Evolutionary conservation across 73 alveolate species (phyloP).

Genomic region (Stentor roeselii): DNA sequence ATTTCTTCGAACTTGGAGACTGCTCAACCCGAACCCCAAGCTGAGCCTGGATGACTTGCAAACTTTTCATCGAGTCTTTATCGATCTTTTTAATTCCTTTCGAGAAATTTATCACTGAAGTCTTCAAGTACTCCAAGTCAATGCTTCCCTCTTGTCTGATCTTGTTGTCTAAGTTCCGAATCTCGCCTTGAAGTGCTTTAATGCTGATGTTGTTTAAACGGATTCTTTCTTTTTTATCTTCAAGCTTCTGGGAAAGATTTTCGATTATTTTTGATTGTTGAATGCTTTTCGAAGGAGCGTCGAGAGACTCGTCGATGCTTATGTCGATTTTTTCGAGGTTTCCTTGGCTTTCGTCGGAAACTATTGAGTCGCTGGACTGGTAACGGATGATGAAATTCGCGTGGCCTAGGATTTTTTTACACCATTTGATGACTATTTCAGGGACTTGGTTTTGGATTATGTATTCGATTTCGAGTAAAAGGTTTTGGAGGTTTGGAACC

Average conservation of each 20-base stretch:
- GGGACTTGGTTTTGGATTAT: background rate
- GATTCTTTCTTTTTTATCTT: background rate
- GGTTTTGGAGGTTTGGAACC: background rate
- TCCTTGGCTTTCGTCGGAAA: background rate
- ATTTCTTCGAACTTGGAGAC: background rate
- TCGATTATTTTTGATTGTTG: background rate
- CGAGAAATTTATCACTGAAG: background rate
- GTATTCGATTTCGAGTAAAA: background rate
- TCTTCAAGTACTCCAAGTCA: background rate
- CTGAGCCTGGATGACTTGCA: background rate
- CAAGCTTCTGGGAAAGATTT: background rate
- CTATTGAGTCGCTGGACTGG: background rate
- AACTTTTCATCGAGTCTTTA: background rate
- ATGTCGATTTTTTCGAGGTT: background rate
- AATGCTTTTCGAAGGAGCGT: background rate
- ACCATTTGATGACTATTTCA: background rate
- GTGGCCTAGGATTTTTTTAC: background rate
- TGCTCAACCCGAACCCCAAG: background rate
- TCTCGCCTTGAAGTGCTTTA: background rate
- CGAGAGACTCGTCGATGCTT: background rate
- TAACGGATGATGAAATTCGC: background rate
- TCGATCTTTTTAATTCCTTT: background rate
- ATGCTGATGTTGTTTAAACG: background rate
- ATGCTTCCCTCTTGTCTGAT: background rate
- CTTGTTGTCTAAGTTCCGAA: background rate